These are phyloP conservation scores for Neurospora crassa DNA, from an alignment of 2,329 filamentous ascomycete genomes.

Conservation along the genomic window DNA sequence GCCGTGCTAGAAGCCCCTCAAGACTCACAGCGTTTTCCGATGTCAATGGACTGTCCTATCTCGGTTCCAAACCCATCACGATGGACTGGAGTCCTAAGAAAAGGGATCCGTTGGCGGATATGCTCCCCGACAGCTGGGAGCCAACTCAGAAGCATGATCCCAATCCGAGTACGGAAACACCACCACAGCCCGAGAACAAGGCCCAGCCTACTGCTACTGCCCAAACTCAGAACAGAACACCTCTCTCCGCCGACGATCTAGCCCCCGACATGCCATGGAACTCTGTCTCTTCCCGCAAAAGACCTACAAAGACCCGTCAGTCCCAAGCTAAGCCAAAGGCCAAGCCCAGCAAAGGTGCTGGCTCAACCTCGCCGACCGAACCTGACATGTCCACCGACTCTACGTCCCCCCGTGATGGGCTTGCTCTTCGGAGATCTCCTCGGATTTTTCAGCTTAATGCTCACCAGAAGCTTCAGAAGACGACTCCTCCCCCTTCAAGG, in stretches of 20 bases:
- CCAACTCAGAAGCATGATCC: background rate
- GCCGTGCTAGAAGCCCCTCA: background rate
- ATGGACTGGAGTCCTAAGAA: background rate
- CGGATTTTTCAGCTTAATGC: background rate
- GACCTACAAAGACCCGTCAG: background rate
- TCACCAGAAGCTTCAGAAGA: background rate
- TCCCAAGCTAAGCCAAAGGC: background rate
- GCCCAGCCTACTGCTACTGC: background rate
- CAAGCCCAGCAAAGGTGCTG: background rate
- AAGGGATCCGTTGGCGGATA: constrained; percentile 1
- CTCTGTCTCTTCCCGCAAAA: background rate
- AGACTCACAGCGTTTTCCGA: constrained; percentile 1
- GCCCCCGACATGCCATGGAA: background rate
- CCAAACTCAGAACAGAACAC: background rate
- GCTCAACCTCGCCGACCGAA: background rate
- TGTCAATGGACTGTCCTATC: constrained; percentile 5
- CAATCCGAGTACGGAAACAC: background rate
- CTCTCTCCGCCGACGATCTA: background rate
- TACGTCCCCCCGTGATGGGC: background rate
- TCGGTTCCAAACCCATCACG: background rate
- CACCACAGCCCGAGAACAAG: background rate
- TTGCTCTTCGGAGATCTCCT: background rate
- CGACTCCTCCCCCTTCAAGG: background rate
- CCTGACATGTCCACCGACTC: background rate
- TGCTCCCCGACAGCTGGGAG: background rate